Conservation (phyloP, 2,329 filamentous ascomycete genomes). For the Penicillium sp. region DNA sequence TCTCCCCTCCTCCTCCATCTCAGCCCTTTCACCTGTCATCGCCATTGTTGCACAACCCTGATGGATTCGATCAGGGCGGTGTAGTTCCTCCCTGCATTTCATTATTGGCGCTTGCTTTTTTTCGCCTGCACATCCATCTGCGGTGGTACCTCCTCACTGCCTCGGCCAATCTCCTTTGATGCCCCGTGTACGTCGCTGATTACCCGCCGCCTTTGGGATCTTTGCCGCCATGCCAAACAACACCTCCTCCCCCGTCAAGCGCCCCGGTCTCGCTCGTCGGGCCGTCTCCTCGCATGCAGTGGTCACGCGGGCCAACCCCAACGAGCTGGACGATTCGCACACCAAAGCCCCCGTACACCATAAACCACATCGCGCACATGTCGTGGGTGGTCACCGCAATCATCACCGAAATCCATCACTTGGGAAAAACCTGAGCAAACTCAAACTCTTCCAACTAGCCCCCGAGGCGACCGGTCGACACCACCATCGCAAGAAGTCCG, state of each 20-base stretch:
- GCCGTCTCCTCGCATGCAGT: conserved; percentile 47
- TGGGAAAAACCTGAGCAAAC: conserved; percentile 50
- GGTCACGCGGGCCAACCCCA: conserved; percentile 40
- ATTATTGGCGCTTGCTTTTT: conserved; percentile 26
- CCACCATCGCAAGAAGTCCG: conserved; percentile 53
- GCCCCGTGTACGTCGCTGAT: conserved; percentile 24
- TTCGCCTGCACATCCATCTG: conserved; percentile 29
- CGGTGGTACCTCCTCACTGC: conserved; percentile 27
- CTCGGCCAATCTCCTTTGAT: conserved; percentile 33
- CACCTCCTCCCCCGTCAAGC: conserved; percentile 45
- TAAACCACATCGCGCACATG: conserved; percentile 47
- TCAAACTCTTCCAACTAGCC: conserved; percentile 42
- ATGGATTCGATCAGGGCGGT: conserved; percentile 20
- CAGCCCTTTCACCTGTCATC: background rate
- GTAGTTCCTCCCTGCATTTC: conserved; percentile 16
- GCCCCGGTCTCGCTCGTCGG: conserved; percentile 44
- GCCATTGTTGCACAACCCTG: background rate
- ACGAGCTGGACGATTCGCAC: conserved; percentile 38
- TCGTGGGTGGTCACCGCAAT: conserved; percentile 46
- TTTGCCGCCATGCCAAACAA: conserved; percentile 32
- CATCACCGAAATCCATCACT: conserved; percentile 50
- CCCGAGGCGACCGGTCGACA: conserved; percentile 38
- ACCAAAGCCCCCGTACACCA: conserved; percentile 38
- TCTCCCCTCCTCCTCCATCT: conserved; percentile 8
- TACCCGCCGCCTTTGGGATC: conserved; percentile 24